Percentiles rank a stretch among this genome's conserved stretches.
These are phyloP conservation scores for Coffea humblotiana DNA, from an alignment of 305 asterid species.

Conservation along the genomic window DNA sequence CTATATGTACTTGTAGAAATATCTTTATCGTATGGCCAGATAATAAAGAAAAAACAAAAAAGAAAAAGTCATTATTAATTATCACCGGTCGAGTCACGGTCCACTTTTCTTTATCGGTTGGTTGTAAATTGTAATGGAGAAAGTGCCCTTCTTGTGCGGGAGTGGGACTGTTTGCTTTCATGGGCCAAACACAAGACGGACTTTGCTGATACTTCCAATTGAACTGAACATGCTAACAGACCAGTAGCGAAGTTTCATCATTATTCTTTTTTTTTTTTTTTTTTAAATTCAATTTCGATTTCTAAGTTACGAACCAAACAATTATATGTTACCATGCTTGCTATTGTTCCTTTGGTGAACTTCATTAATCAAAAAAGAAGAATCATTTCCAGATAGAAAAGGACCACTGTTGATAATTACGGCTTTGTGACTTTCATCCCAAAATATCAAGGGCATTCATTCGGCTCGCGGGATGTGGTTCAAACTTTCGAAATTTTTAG, in stretches of 20 bases:
- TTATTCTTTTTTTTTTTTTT: no score
- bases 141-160: background rate
- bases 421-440: background rate
- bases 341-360: background rate
- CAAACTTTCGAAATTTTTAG: background rate
- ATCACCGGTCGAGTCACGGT: background rate
- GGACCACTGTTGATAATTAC: background rate
- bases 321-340: background rate
- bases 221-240: background rate
- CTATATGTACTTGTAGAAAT: background rate
- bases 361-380: background rate
- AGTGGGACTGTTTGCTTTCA: background rate
- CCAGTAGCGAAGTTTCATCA: no score
- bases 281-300: no score
- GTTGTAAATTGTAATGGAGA: background rate
- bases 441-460: background rate
- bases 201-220: background rate
- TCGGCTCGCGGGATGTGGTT: background rate
- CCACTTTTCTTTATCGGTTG: background rate
- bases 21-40: background rate
- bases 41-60: no score
- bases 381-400: background rate
- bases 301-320: no score
- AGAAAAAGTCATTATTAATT: background rate
- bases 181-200: background rate